phyloP scores from a whole-genome alignment of 2,329 filamentous ascomycete genomes.

The Fusarium nanum region DNA sequence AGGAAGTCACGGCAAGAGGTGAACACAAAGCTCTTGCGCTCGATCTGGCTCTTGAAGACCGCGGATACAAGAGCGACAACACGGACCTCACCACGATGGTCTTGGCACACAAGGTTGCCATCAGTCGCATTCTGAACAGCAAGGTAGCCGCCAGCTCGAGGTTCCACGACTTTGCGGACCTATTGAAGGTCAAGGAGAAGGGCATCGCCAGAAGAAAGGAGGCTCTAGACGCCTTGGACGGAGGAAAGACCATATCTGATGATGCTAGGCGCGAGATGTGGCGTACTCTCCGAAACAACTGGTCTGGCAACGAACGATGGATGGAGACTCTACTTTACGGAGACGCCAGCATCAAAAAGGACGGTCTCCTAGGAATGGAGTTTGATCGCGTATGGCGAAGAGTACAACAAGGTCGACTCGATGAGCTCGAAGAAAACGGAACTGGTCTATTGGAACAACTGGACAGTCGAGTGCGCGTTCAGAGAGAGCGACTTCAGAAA shows the following conservation, averaged over 20 bases:
- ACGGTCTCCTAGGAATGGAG: slow-evolving; percentile 71
- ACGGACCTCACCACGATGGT: slow-evolving; percentile 72
- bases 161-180: slow-evolving; percentile 72
- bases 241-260: slow-evolving; percentile 53
- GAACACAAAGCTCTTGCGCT: slow-evolving; percentile 63
- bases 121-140: slow-evolving; percentile 68
- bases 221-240: slow-evolving; percentile 52
- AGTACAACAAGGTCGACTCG: slow-evolving; percentile 68
- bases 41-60: slow-evolving; percentile 68
- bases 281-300: slow-evolving; percentile 75
- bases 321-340: slow-evolving; percentile 77
- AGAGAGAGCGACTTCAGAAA: slow-evolving; percentile 74
- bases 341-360: slow-evolving; percentile 66
- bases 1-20: slow-evolving; percentile 53
- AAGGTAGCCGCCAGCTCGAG: slow-evolving; percentile 69
- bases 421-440: slow-evolving; percentile 65
- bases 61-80: slow-evolving; percentile 66
- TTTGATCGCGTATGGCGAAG: slow-evolving; percentile 79
- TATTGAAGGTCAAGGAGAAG: slow-evolving; percentile 72
- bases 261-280: slow-evolving; percentile 64
- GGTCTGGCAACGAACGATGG: slow-evolving; percentile 82
- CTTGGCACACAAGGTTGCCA: slow-evolving; percentile 76
- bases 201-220: slow-evolving; percentile 67
- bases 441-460: slow-evolving; percentile 75
- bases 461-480: slow-evolving; percentile 73